Evolutionary conservation across 2,329 filamentous ascomycete genomes (phyloP), one percentile per base, ranked within the genome.

Genomic region (Claviceps sp.): DNA sequence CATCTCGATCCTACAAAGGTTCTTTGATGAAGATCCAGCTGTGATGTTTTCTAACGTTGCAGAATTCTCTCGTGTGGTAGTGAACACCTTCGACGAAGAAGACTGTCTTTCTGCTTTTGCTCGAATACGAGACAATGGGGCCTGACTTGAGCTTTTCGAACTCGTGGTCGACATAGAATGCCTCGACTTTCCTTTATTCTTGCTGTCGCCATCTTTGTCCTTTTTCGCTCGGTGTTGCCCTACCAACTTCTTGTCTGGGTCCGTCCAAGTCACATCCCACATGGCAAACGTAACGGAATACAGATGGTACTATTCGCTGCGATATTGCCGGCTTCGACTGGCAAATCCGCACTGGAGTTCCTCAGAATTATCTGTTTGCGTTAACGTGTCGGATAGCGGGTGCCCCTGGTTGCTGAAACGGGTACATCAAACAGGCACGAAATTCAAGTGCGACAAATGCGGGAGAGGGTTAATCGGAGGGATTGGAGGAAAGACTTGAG

Each of bases 211-310:
- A n/a, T 59, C 60, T 50, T 56, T 63, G 55, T 73, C 72, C 58
- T 78, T 80, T 47, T 70, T 72, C 1, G 72, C 69, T 16, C 72
- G 72, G 51, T 73, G 70, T 60, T 81, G 73, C 2, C 76, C 75
- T 16, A 80, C 70, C 8, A 72, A 68, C 63, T 81, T 74, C 53
- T 70, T 66, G 48, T 75, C 68, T 22, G 73, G 74, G 52, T 80
- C 77, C 4, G 75, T 76, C 78, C 78, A 81, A 47, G 77, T 65
- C 37, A 81, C 73, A 60, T 80, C 76, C 60, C 78, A 81, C 78
- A 81, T 81, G 45, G 48, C 52, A 62, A 47, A 52, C 37, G 22
- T 11, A 34, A 16, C 6, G 42, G 42, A 37, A 17, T 14, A 43
- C n/a, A n/a, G 14, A 45, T 19, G 22, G 34, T 24, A 34, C 13